Evolutionary conservation across 1,284 basidiomycete species (phyloP).

Genomic region (Ustilago hordei): DNA sequence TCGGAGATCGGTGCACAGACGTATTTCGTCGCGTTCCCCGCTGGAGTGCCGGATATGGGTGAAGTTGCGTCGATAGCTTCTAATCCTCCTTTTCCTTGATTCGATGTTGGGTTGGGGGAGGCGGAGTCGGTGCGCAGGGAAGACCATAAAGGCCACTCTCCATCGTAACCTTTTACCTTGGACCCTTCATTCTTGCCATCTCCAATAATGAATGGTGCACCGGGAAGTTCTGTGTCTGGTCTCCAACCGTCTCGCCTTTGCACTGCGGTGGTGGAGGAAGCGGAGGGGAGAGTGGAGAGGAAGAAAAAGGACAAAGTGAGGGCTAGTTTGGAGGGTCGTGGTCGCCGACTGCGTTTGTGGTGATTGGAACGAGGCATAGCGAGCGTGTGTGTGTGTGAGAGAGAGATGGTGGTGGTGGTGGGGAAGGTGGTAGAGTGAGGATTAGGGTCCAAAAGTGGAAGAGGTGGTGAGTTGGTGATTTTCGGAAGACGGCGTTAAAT

Average conservation of each 20-base stretch:
- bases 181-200: slow-evolving; percentile 41
- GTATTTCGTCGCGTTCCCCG: slow-evolving; percentile 16
- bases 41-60: neutral
- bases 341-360: neutral
- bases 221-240: slow-evolving; percentile 37
- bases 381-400: slow-evolving; percentile 11
- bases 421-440: neutral
- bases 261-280: neutral
- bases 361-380: neutral
- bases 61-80: neutral
- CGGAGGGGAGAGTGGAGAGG: slow-evolving; percentile 16
- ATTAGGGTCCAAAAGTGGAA: slow-evolving; percentile 1
- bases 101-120: too few relatives aligned
- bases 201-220: slow-evolving; percentile 34
- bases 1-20: slow-evolving; percentile 44
- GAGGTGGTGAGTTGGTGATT: slow-evolving; percentile 2
- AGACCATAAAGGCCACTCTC: slow-evolving; percentile 51
- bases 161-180: slow-evolving; percentile 47
- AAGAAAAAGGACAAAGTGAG: slow-evolving; percentile 36
- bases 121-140: neutral
- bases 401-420: slow-evolving; percentile 5
- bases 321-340: slow-evolving; percentile 19
- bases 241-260: slow-evolving; percentile 23
- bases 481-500: slow-evolving; percentile 3
- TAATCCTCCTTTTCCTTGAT: neutral